These are phyloP conservation scores for Plectosphaerella plurivora DNA, from an alignment of 2,329 filamentous ascomycete genomes.

Conservation along the genomic window DNA sequence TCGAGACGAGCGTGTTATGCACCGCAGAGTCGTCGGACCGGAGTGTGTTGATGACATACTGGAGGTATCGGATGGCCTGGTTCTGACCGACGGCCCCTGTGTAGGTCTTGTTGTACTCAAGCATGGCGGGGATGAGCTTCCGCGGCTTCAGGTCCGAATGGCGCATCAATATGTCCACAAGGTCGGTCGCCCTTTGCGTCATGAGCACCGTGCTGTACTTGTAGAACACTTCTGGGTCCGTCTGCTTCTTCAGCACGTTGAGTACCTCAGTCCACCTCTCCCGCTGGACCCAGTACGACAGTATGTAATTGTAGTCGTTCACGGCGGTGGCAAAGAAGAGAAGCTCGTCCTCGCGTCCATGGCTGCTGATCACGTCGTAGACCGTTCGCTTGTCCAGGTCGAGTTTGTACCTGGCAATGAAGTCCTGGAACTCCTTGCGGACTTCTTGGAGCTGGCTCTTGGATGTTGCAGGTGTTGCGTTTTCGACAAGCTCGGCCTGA, in stretches of 20 bases:
- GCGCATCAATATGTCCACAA: constrained; percentile 94
- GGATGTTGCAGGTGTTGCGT: constrained; percentile 65
- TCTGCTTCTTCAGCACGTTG: constrained; percentile 87
- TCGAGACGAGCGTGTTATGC: constrained; percentile 94
- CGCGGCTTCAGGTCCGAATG: constrained; percentile 80
- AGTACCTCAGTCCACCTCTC: constrained; percentile 89
- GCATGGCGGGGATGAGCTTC: constrained; percentile 84
- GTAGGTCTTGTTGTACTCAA: constrained; percentile 85
- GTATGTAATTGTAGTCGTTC: constrained; percentile 89
- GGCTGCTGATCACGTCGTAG: constrained; percentile 93
- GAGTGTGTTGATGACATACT: constrained; percentile 86
- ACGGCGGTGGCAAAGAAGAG: constrained; percentile 85
- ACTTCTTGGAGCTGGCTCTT: constrained; percentile 67
- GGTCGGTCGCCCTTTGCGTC: constrained; percentile 76
- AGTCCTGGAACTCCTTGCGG: constrained; percentile 80
- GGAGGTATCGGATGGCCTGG: constrained; percentile 89
- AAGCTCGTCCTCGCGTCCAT: constrained; percentile 89
- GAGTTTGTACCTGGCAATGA: constrained; percentile 76
- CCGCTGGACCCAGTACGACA: constrained; percentile 95
- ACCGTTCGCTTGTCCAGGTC: constrained; percentile 89
- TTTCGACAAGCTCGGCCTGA: constrained; percentile 74
- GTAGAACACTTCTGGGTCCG: constrained; percentile 89
- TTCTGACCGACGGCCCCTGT: constrained; percentile 68
- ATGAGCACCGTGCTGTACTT: constrained; percentile 96
- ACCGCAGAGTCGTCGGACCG: constrained; percentile 78